Evolutionary conservation across 257 asterid genomes (phyloP), one percentile per base, ranked within the genome.

Genomic region (Verbascum thapsus): DNA sequence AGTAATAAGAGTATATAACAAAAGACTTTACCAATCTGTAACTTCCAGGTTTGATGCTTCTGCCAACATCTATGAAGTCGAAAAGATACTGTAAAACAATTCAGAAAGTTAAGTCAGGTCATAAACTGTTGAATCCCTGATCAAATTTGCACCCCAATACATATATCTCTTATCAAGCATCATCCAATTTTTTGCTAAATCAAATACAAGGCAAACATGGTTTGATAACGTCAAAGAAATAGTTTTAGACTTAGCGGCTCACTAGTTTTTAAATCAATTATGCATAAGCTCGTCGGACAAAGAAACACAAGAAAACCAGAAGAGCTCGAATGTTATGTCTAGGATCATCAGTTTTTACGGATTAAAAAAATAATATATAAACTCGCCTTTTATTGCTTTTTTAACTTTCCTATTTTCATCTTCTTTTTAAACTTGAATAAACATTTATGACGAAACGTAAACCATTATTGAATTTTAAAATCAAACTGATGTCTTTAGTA

Each of bases 11-110:
- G n/a, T n/a, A n/a, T 40, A 11, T 44, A 65, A 13, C 0, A 19
- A 51, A 53, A 47, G n/a, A 64, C 40, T n/a, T 68, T 87, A 90
- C 99, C 96, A 94, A 72, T 94, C 92, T 85, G 82, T 94, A 94
- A 53, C 91, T 85, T 57, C 96, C 90, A 45, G 96, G 95, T 78
- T 78, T 90, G 74, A 88, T 75, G 48, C 61, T 88, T 81, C 88
- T 81, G 73, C 95, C 85, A 61, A 87, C 66, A 61, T 90, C 99
- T 41, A 94, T 87, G 85, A 82, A 94, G 81, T 94, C 89, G 40
- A 87, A 85, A 40, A 94, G 92, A 79, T n/a, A 61, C 99, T 94
- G 91, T 51, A 65, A 65, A 41, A 65, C 34, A 78, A 63, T 60
- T 19, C 17, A 23, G 34, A 54, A 42, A 58, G 47, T 49, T 32